Conservation (phyloP, 1,284 basidiomycete genomes). For the Ceratobasidium sp. region DNA sequence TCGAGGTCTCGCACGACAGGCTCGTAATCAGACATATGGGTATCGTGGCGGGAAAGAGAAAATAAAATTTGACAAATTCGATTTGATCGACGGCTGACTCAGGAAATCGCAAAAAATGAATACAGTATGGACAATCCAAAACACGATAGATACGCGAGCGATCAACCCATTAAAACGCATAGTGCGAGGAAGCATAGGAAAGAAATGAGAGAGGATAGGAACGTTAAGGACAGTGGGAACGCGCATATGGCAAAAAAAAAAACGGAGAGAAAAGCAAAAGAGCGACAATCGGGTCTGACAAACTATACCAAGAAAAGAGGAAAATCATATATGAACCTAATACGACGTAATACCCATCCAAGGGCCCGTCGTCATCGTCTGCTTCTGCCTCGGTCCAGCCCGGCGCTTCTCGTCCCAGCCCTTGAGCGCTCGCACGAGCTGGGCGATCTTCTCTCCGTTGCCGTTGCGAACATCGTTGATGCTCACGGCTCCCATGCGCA, state of each 20-base stretch:
- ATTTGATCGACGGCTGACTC: neutral
- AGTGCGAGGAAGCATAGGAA: too few species aligned
- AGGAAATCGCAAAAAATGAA: neutral
- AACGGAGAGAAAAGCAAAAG: neutral
- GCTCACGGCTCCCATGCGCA: slow-evolving; percentile 86
- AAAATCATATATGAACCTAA: neutral
- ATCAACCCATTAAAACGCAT: slow-evolving; percentile 16
- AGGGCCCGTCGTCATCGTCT: slow-evolving; percentile 51
- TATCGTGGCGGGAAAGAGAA: neutral
- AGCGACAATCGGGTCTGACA: slow-evolving; percentile 14
- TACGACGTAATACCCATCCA: slow-evolving; percentile 43
- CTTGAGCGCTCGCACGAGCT: slow-evolving; percentile 79
- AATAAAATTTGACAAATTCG: slow-evolving; percentile 25
- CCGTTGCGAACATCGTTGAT: slow-evolving; percentile 89
- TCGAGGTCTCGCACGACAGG: slow-evolving; percentile 39
- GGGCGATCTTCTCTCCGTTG: slow-evolving; percentile 78
- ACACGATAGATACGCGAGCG: slow-evolving; percentile 13
- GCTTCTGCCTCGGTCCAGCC: slow-evolving; percentile 63
- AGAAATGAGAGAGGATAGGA: neutral
- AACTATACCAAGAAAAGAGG: slow-evolving; percentile 7
- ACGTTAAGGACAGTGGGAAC: slow-evolving; percentile 22
- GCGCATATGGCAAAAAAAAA: neutral
- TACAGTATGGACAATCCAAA: neutral
- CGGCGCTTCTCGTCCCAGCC: slow-evolving; percentile 74
- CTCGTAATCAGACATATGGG: slow-evolving; percentile 16